phyloP scores from a whole-genome alignment of 208 protist species.

The Polymyxa betae region DNA sequence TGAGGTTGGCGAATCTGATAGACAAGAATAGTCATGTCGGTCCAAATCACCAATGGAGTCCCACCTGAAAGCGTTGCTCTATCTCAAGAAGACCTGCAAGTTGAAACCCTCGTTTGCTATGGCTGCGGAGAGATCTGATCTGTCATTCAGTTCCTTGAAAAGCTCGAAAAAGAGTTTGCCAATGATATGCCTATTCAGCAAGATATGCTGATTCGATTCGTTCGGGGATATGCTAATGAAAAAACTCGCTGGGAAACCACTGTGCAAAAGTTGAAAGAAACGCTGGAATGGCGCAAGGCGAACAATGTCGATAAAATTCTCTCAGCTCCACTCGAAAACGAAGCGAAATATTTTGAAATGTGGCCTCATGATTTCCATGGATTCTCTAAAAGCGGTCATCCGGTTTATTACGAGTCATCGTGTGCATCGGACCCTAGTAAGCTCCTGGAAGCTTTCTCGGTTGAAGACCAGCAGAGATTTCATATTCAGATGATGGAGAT shows the following conservation, averaged over 20 bases:
- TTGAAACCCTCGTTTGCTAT: no score
- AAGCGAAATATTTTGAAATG: constrained; percentile 53
- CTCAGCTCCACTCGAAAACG: neutral
- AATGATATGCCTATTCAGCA: neutral
- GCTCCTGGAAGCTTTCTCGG: neutral
- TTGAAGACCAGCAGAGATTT: constrained; percentile 31
- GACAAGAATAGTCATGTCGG: no score
- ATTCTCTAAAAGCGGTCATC: neutral
- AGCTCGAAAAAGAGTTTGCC: neutral
- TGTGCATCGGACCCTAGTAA: constrained; percentile 3
- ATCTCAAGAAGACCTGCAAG: no score
- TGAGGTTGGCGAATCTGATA: no score
- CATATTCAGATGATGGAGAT: constrained; percentile 57
- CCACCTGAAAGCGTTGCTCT: no score
- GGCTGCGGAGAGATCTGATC: no score
- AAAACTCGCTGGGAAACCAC: constrained; percentile 28
- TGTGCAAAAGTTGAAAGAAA: constrained; percentile 4
- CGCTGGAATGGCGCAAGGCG: constrained; percentile 34
- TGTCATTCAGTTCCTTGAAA: neutral
- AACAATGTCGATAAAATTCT: constrained; percentile 29
- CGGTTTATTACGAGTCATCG: constrained; percentile 28
- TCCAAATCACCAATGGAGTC: no score
- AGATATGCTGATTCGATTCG: constrained; percentile 50
- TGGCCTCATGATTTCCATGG: constrained; percentile 49
- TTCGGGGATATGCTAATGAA: constrained; percentile 48